phyloP scores from a whole-genome alignment of 1,284 basidiomycete genomes.

The Pseudozyma sp. region DNA sequence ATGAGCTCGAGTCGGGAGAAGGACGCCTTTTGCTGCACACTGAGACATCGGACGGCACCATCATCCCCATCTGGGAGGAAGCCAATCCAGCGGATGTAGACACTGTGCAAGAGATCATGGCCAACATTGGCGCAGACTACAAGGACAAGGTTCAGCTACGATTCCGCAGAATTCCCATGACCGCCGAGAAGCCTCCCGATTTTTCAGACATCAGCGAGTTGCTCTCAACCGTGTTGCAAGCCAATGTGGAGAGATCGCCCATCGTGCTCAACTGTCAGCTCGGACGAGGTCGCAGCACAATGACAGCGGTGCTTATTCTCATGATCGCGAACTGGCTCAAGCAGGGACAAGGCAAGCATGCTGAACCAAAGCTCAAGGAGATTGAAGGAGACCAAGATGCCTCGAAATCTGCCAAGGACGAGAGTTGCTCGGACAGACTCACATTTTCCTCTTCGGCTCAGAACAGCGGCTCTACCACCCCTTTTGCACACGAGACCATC shows the following conservation, averaged over 20 bases:
- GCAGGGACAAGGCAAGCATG: constrained; percentile 52
- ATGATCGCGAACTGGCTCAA: constrained; percentile 87
- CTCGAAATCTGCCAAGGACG: neutral
- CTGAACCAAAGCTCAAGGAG: constrained; percentile 60
- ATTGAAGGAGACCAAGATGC: constrained; percentile 18
- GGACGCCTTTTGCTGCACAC: constrained; percentile 90
- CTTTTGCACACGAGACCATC: constrained; percentile 35
- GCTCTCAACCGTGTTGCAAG: constrained; percentile 84
- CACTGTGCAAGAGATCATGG: constrained; percentile 91
- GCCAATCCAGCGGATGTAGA: constrained; percentile 81
- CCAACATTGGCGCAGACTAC: constrained; percentile 44
- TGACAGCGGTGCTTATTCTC: constrained; percentile 86
- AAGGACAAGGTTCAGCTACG: constrained; percentile 74
- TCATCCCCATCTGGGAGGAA: constrained; percentile 96
- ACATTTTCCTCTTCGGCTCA: constrained; percentile 20
- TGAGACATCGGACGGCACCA: constrained; percentile 86
- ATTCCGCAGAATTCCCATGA: constrained; percentile 90
- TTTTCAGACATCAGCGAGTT: constrained; percentile 72
- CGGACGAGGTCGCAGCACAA: constrained; percentile 90
- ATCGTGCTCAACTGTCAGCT: constrained; percentile 97
- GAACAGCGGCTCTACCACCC: constrained; percentile 23
- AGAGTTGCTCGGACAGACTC: constrained; percentile 16
- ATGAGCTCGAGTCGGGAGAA: constrained; percentile 84
- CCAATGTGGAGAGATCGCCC: constrained; percentile 77
- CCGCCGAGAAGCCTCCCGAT: constrained; percentile 74